Conservation (phyloP, 176 grass and related monocot genomes). For the Urochloa ruziziensis region DNA sequence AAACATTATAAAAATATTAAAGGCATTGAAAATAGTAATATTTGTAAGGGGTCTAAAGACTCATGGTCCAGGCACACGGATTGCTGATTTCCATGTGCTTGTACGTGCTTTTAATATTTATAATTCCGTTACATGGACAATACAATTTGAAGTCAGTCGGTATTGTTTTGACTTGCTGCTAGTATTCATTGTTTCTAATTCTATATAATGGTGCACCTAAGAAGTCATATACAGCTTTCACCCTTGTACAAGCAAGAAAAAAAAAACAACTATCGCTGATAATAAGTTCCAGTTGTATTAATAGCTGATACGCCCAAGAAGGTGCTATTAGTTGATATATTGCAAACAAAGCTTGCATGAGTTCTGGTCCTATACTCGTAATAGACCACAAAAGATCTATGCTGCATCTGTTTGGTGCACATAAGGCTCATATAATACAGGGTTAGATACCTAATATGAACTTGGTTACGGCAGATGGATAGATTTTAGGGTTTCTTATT, state of each 20-base stretch:
- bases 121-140: constrained; percentile 18
- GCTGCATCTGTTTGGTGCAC: background rate
- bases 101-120: background rate
- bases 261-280: background rate
- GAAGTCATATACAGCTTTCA: background rate
- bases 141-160: background rate
- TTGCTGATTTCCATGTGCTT: background rate
- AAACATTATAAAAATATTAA: background rate
- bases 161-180: background rate
- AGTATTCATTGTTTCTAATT: constrained; percentile 17
- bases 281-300: constrained; percentile 9
- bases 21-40: background rate
- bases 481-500: background rate
- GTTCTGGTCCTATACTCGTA: background rate
- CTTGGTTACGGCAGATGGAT: too few relatives aligned
- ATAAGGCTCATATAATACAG: background rate
- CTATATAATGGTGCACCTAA: background rate
- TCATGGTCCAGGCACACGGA: background rate
- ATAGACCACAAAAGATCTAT: constrained; percentile 1
- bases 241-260: constrained; percentile 8
- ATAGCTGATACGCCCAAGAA: constrained; percentile 10
- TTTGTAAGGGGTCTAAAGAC: background rate
- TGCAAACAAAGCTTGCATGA: background rate
- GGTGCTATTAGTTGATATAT: constrained; percentile 2
- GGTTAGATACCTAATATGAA: background rate